These are phyloP conservation scores for Citrullus colocynthis DNA, from an alignment of 306 rosid genomes.

Conservation along the genomic window DNA sequence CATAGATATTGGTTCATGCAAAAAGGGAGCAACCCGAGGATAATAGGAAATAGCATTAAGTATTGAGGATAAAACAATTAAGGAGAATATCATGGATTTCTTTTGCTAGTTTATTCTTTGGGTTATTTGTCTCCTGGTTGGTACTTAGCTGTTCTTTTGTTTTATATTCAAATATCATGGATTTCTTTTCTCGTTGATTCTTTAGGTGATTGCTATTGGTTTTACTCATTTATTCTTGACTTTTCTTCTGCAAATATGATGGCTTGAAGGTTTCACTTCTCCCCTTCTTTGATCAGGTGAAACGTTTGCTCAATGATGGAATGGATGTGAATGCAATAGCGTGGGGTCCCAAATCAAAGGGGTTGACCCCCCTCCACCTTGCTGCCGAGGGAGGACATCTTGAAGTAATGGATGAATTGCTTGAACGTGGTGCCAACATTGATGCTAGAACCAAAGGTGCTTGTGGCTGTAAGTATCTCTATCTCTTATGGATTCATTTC, in stretches of 20 bases:
- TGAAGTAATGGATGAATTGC: slow-evolving; percentile 81
- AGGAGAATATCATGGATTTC: no score
- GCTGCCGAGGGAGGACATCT: slow-evolving; percentile 98
- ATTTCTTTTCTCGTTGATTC: not conserved
- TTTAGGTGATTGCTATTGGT: not conserved
- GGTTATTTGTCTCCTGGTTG: not conserved
- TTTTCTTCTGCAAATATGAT: not conserved
- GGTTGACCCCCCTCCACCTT: slow-evolving; percentile 90
- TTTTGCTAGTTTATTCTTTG: no score
- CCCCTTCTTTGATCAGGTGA: slow-evolving; percentile 39
- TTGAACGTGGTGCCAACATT: slow-evolving; percentile 90
- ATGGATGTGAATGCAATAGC: slow-evolving; percentile 79
- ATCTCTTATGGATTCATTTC: not conserved
- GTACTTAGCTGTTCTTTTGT: not conserved
- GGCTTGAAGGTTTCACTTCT: not conserved
- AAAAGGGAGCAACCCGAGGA: no score
- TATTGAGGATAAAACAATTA: no score
- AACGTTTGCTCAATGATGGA: slow-evolving; percentile 66
- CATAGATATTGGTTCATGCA: no score
- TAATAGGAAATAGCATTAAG: no score
- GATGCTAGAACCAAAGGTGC: slow-evolving; percentile 94
- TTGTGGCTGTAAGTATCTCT: slow-evolving; percentile 69
- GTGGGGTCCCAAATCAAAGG: slow-evolving; percentile 88
- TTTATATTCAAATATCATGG: not conserved
- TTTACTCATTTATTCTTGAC: not conserved